These are phyloP conservation scores for Gamarada debralockiae DNA, from an alignment of 495 filamentous ascomycete species.

Conservation along the genomic window DNA sequence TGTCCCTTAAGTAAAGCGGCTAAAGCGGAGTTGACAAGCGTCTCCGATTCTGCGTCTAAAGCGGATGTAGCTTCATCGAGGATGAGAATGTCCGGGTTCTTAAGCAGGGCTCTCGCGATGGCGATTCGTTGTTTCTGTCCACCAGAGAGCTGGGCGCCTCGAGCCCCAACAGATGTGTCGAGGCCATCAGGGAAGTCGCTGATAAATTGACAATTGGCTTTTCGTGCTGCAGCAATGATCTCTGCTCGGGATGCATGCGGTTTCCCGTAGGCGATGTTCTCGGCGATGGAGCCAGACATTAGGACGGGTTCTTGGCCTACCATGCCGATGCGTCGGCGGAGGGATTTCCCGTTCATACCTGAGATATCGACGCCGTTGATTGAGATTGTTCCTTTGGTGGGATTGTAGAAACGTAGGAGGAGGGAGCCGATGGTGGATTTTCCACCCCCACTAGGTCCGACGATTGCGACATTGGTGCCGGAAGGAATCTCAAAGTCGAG, in stretches of 20 bases:
- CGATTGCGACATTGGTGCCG: constrained; percentile 92
- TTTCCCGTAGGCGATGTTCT: constrained; percentile 93
- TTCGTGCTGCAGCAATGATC: constrained; percentile 80
- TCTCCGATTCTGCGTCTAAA: constrained; percentile 96
- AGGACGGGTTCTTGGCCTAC: constrained; percentile 95
- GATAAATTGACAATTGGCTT: constrained; percentile 97
- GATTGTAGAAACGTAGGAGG: constrained; percentile 85
- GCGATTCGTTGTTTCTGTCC: constrained; percentile 98
- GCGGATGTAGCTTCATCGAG: constrained; percentile 93
- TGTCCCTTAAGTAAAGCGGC: constrained; percentile 73
- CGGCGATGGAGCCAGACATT: constrained; percentile 92
- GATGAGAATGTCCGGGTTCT: constrained; percentile 93
- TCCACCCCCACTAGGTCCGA: constrained; percentile 90
- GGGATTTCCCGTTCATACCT: constrained; percentile 86
- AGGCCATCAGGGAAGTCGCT: constrained; percentile 94
- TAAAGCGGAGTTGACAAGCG: constrained; percentile 87
- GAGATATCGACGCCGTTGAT: constrained; percentile 84
- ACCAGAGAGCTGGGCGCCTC: constrained; percentile 90
- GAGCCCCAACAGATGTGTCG: constrained; percentile 87
- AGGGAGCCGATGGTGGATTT: constrained; percentile 92
- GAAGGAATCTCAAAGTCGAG: constrained; percentile 88
- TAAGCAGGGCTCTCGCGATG: constrained; percentile 90
- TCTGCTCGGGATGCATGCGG: constrained; percentile 74
- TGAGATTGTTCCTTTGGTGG: constrained; percentile 69
- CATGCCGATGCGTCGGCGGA: constrained; percentile 91